phyloP scores from a whole-genome alignment of 768 basidiomycete genomes.

The Sporobolomyces roseus region DNA sequence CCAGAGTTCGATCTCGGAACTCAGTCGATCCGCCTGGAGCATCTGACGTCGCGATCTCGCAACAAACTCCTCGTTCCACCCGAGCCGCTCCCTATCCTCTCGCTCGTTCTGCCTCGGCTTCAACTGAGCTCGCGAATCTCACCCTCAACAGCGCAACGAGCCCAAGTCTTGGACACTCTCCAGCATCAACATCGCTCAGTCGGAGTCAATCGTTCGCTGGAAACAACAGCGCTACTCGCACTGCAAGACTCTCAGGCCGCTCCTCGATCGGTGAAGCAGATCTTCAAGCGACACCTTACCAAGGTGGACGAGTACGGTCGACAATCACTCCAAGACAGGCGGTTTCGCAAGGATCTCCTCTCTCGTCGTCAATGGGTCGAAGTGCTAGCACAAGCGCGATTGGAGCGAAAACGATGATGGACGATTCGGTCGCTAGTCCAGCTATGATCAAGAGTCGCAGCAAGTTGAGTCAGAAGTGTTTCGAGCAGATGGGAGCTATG shows the following conservation, averaged over 20 bases:
- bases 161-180: neutral
- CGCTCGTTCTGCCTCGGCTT: constrained; percentile 28
- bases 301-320: neutral
- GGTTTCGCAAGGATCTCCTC: constrained; percentile 12
- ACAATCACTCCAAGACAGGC: constrained; percentile 12
- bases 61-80: constrained; percentile 20
- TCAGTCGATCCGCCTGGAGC: constrained; percentile 9
- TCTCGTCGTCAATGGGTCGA: constrained; percentile 27
- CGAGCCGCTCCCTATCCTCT: constrained; percentile 30
- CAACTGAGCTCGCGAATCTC: neutral
- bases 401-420: constrained; percentile 14
- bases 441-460: constrained; percentile 39
- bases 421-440: constrained; percentile 34
- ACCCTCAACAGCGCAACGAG: constrained; percentile 9
- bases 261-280: constrained; percentile 48
- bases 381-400: constrained; percentile 35
- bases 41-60: neutral
- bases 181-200: constrained; percentile 2
- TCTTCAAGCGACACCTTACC: constrained; percentile 10
- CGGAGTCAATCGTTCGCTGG: constrained; percentile 29
- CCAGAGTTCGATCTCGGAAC: constrained; percentile 8
- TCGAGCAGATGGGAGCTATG: constrained; percentile 27
- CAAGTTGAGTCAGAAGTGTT: constrained; percentile 26
- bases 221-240: constrained; percentile 1
- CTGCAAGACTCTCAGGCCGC: constrained; percentile 22